Evolutionary conservation across 306 rosid genomes (phyloP).

Genomic region (Vigna radiata): DNA sequence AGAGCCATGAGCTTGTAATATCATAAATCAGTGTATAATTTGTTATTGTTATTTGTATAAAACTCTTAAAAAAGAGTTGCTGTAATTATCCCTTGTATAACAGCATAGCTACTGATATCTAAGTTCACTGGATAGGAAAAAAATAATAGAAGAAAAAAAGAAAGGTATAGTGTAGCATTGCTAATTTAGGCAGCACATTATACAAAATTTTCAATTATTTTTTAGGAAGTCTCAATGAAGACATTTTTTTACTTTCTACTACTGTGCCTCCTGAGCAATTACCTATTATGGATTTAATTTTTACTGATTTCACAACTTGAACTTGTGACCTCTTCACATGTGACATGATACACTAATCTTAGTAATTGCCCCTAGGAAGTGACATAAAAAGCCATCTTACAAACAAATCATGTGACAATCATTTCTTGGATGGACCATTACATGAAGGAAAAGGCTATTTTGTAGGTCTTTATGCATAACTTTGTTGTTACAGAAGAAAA

Average conservation of each 20-base stretch:
- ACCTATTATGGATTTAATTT: not conserved
- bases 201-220: slow-evolving; percentile 47
- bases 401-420: not conserved
- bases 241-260: not conserved
- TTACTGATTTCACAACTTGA: not conserved
- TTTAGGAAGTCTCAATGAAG: slow-evolving; percentile 13
- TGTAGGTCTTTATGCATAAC: too few species aligned
- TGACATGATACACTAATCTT: not conserved
- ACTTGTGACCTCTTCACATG: not conserved
- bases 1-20: slow-evolving; percentile 90
- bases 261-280: not conserved
- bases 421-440: not conserved
- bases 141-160: slow-evolving; percentile 25
- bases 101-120: slow-evolving; percentile 54
- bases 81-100: slow-evolving; percentile 63
- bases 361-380: not conserved
- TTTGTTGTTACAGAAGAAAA: too few species aligned
- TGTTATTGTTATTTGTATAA: slow-evolving; percentile 60
- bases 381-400: not conserved
- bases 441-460: not conserved
- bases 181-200: slow-evolving; percentile 53
- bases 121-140: slow-evolving; percentile 51
- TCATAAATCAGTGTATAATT: slow-evolving; percentile 49
- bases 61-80: slow-evolving; percentile 49
- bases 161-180: slow-evolving; percentile 58